A percentile compares a stretch with the other conserved stretches of the same genome.
Conservation (phyloP, 306 rosid genomes). For the Casuarina glauca region DNA sequence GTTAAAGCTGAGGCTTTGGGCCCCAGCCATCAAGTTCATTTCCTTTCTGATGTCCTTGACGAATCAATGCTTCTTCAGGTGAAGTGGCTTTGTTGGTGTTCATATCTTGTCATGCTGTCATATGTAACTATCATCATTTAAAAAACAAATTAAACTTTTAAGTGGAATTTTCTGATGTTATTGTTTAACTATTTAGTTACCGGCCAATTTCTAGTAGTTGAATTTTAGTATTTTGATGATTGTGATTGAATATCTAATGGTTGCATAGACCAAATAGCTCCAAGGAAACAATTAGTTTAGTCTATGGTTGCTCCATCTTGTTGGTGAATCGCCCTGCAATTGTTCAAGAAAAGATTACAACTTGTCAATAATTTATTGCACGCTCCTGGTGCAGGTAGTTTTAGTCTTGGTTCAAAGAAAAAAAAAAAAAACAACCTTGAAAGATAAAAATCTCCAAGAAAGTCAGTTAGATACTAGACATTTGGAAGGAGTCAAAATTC, state of each 20-base stretch:
- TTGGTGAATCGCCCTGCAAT: background rate
- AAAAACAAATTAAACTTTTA: conserved; percentile 1
- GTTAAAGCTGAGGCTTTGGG: conserved; percentile 95
- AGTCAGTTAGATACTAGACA: conserved; percentile 1
- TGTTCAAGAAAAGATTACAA: background rate
- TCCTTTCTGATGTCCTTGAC: conserved; percentile 74
- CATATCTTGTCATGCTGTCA: conserved; percentile 6
- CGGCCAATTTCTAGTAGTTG: background rate
- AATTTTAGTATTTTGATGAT: conserved; percentile 1
- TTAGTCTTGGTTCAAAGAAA: background rate
- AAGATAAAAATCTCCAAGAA: background rate
- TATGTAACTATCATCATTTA: background rate
- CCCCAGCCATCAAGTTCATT: conserved; percentile 66
- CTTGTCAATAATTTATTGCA: background rate
- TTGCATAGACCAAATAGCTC: background rate
- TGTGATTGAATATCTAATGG: background rate
- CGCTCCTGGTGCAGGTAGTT: background rate
- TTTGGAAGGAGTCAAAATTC: background rate
- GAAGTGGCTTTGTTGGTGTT: conserved; percentile 27
- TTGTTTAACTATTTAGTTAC: conserved; percentile 14
- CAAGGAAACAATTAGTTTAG: background rate
- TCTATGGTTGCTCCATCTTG: background rate
- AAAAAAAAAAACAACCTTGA: background rate
- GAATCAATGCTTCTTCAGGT: conserved; percentile 97
- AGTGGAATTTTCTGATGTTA: background rate